phyloP scores from a whole-genome alignment of 768 basidiomycete genomes.

The Tephrocybe rancida region DNA sequence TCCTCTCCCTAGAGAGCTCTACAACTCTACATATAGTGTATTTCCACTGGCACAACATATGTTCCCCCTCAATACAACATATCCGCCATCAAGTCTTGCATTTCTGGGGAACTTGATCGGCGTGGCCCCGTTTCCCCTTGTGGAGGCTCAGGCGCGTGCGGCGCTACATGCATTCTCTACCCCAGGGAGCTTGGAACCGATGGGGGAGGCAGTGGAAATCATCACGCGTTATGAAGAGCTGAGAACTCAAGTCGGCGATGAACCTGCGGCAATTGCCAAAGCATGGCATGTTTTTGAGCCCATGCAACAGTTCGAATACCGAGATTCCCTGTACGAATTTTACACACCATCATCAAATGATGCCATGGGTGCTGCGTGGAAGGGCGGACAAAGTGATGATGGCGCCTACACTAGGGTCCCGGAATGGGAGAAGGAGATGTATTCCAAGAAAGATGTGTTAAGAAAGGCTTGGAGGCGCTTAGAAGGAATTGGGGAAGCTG shows the following conservation, averaged over 20 bases:
- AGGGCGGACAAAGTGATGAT: constrained; percentile 1
- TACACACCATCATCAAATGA: constrained; percentile 26
- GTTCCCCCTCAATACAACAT: constrained; percentile 57
- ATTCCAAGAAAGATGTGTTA: constrained; percentile 46
- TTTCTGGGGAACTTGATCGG: constrained; percentile 64
- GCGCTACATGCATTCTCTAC: constrained; percentile 56
- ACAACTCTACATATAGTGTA: constrained; percentile 67
- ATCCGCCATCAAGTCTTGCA: constrained; percentile 53
- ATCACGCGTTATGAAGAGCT: constrained; percentile 50
- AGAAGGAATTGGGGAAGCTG: constrained; percentile 57
- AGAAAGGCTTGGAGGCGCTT: constrained; percentile 60
- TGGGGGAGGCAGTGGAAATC: constrained; percentile 50
- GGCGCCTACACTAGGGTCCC: constrained; percentile 31
- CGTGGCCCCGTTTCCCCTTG: constrained; percentile 74
- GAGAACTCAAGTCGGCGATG: constrained; percentile 29
- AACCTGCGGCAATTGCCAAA: constrained; percentile 46
- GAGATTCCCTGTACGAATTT: constrained; percentile 58
- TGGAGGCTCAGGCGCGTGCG: constrained; percentile 77
- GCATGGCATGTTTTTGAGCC: constrained; percentile 56
- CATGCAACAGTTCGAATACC: constrained; percentile 68
- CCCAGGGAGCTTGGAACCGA: constrained; percentile 49
- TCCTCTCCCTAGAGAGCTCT: constrained; percentile 50
- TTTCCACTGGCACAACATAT: constrained; percentile 75
- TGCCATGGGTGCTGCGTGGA: constrained; percentile 7
- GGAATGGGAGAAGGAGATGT: constrained; percentile 63